Percentiles rank a stretch among this genome's conserved stretches.
Evolutionary conservation across 2,329 filamentous ascomycete genomes (phyloP).

Genomic region (Elsinoe arachidis): DNA sequence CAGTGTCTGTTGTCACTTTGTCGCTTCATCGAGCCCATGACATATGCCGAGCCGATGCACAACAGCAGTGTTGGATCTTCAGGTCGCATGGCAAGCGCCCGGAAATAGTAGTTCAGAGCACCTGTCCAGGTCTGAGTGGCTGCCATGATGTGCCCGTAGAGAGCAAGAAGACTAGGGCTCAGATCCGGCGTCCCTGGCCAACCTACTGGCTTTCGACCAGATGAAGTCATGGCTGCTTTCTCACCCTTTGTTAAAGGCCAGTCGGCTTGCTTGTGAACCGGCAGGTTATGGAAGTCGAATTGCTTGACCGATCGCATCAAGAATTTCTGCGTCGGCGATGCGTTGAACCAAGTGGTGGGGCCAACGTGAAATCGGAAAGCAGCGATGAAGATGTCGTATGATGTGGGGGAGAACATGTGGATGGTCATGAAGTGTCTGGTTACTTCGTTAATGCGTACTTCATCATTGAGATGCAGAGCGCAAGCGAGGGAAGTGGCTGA

Average conservation of each 20-base stretch:
- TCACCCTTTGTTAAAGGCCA: conserved; percentile 33
- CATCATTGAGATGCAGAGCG: conserved; percentile 70
- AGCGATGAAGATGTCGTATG: conserved; percentile 73
- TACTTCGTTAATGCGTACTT: conserved; percentile 63
- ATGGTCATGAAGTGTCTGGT: conserved; percentile 79
- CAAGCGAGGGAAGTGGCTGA: conserved; percentile 45
- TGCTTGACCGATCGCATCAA: conserved; percentile 84
- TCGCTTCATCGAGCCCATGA: conserved; percentile 82
- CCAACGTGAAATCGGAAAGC: conserved; percentile 70
- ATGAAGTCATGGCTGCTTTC: conserved; percentile 34
- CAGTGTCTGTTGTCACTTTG: conserved; percentile 87
- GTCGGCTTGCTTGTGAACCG: conserved; percentile 40
- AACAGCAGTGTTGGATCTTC: conserved; percentile 71
- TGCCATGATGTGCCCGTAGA: conserved; percentile 86
- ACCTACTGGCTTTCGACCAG: conserved; percentile 23
- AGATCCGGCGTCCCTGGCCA: conserved; percentile 37
- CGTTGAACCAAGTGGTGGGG: conserved; percentile 65
- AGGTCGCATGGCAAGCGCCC: conserved; percentile 57
- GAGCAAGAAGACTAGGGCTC: conserved; percentile 72
- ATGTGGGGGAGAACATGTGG: conserved; percentile 69
- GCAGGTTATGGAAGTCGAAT: conserved; percentile 63
- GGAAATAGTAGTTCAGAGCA: conserved; percentile 79
- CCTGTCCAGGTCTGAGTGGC: conserved; percentile 74
- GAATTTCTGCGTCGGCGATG: conserved; percentile 79
- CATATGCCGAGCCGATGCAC: conserved; percentile 72